A percentile compares a stretch with the other conserved stretches of the same genome.
These are phyloP conservation scores for Penicillium lividum DNA, from an alignment of 495 filamentous ascomycete genomes.

Conservation along the genomic window DNA sequence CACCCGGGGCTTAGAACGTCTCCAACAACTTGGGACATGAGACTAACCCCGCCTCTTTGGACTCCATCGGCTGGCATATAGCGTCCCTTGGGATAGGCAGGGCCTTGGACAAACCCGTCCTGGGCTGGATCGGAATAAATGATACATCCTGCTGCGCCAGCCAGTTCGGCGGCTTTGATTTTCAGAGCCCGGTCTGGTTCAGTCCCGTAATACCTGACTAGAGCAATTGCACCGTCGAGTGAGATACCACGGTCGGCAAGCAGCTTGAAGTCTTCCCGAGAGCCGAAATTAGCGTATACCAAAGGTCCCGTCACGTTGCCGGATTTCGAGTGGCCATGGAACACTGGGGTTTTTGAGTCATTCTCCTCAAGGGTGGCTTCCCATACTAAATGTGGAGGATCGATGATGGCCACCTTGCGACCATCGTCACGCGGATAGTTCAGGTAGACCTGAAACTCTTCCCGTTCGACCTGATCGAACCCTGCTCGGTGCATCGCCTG, in stretches of 20 bases:
- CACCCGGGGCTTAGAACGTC: slow-evolving; percentile 89
- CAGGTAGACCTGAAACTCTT: slow-evolving; percentile 83
- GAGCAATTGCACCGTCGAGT: slow-evolving; percentile 75
- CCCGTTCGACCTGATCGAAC: slow-evolving; percentile 70
- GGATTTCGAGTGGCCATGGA: slow-evolving; percentile 86
- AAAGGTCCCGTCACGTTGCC: slow-evolving; percentile 91
- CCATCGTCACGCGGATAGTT: slow-evolving; percentile 84
- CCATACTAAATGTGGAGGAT: slow-evolving; percentile 70
- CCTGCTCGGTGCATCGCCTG: slow-evolving; percentile 65
- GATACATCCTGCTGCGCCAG: slow-evolving; percentile 81
- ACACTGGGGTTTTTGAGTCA: slow-evolving; percentile 66
- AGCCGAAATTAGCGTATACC: slow-evolving; percentile 92
- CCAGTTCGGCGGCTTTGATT: slow-evolving; percentile 84
- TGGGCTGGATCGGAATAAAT: slow-evolving; percentile 89
- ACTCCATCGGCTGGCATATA: slow-evolving; percentile 79
- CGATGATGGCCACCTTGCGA: slow-evolving; percentile 77
- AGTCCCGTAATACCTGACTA: slow-evolving; percentile 79
- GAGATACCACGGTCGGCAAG: slow-evolving; percentile 71
- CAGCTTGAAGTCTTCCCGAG: slow-evolving; percentile 74
- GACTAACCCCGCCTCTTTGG: slow-evolving; percentile 77
- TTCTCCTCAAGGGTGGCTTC: slow-evolving; percentile 82
- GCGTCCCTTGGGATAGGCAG: slow-evolving; percentile 69
- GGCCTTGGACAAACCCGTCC: slow-evolving; percentile 71
- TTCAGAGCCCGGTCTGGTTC: slow-evolving; percentile 74
- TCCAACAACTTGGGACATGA: slow-evolving; percentile 79